Percentiles rank a stretch among this genome's conserved stretches.
Evolutionary conservation across 2,329 filamentous ascomycete genomes (phyloP).

Genomic region (Knufia petricola): DNA sequence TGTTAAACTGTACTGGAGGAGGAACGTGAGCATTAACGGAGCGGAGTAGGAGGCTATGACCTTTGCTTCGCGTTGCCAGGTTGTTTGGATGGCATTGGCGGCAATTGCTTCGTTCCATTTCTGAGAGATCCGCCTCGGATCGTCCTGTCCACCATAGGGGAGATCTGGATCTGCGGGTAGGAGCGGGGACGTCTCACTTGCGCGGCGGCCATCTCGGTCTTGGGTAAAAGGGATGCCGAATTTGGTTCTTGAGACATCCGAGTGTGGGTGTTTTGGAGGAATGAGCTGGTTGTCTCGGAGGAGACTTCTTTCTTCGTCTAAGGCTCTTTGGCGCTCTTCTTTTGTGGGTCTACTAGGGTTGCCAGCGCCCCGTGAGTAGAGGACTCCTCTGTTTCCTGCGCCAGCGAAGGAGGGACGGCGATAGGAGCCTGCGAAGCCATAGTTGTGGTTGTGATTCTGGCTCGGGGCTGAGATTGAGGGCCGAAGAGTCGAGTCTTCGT

Average conservation of each 20-base stretch:
- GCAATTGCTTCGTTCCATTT: conserved; percentile 81
- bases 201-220: conserved; percentile 5
- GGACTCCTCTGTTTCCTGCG: conserved; percentile 58
- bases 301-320: conserved; percentile 49
- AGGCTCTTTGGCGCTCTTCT: conserved; percentile 44
- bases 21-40: conserved; percentile 63
- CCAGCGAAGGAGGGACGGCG: conserved; percentile 68
- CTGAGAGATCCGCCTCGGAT: conserved; percentile 52
- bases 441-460: no score
- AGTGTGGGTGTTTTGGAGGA: conserved; percentile 41
- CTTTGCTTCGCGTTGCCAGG: conserved; percentile 82
- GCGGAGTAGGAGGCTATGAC: conserved; percentile 63
- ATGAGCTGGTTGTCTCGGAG: conserved; percentile 52
- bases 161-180: conserved; percentile 29
- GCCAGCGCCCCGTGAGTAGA: conserved; percentile 48
- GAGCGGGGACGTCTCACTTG: conserved; percentile 41
- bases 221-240: conserved; percentile 3
- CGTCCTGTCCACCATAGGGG: conserved; percentile 40
- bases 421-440: conserved; percentile 56
- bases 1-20: conserved; percentile 77
- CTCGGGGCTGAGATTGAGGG: conserved; percentile 31
- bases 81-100: conserved; percentile 72
- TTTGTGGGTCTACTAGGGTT: conserved; percentile 40
- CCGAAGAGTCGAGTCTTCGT: conserved; percentile 34
- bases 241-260: conserved; percentile 18